Percentiles rank a stretch among this genome's conserved stretches.
Evolutionary conservation across 805 yeast species (phyloP).

Genomic region (Yarrowia sp.): DNA sequence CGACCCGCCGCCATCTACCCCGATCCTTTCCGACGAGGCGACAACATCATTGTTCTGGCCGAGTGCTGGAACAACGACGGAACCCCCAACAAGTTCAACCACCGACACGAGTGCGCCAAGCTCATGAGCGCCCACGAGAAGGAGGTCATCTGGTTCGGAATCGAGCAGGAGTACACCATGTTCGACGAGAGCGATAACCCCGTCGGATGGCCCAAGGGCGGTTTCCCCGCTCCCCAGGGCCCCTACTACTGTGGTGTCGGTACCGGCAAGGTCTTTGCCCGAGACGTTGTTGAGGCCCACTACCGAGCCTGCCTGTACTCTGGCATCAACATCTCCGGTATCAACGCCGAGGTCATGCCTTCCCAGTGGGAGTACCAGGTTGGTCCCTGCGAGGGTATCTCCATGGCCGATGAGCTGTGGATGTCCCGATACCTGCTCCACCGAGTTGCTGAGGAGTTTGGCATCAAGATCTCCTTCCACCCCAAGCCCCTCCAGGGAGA

Average conservation of each 20-base stretch:
- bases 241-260: conserved; percentile 99
- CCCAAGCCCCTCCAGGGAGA: conserved; percentile 99
- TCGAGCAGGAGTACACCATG: conserved; percentile 98
- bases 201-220: conserved; percentile 99
- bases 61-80: conserved; percentile 99
- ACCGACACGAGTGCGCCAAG: conserved; percentile 95
- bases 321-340: conserved; percentile 91
- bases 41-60: conserved; percentile 90
- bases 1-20: conserved; percentile 95
- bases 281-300: conserved; percentile 99
- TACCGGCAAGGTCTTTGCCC: conserved; percentile 95
- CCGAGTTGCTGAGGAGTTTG: conserved; percentile 98
- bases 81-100: conserved; percentile 98
- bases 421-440: conserved; percentile 89
- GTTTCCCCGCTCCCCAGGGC: conserved; percentile 99
- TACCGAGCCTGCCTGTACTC: conserved; percentile 97
- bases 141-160: conserved; percentile 94
- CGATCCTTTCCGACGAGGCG: conserved; percentile 98
- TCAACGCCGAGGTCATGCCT: conserved; percentile 99
- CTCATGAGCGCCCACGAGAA: conserved; percentile 89
- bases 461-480: conserved; percentile 97
- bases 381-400: conserved; percentile 95
- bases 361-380: conserved; percentile 99
- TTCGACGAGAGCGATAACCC: conserved; percentile 88
- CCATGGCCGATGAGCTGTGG: conserved; percentile 98